phyloP scores from a whole-genome alignment of 1,284 basidiomycete species.

The Microstroma glucosiphilum region DNA sequence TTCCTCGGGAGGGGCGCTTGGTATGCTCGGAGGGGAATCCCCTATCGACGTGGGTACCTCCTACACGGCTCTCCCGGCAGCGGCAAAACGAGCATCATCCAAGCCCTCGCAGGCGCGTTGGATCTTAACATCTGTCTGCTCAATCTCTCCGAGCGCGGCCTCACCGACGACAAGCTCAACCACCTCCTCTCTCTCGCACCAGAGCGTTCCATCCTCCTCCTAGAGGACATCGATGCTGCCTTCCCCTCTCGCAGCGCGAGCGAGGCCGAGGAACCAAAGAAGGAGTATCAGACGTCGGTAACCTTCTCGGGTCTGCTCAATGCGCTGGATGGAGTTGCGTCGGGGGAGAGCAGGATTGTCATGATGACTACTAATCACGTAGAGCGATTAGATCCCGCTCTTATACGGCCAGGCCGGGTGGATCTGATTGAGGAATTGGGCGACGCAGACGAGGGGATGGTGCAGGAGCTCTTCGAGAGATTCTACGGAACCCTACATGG shows the following conservation, averaged over 20 bases:
- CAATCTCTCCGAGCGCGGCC: constrained; percentile 90
- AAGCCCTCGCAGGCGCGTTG: constrained; percentile 84
- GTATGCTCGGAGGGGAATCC: constrained; percentile 94
- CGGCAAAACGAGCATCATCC: constrained; percentile 97
- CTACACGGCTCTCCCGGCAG: constrained; percentile 94
- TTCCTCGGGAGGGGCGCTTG: constrained; percentile 81
- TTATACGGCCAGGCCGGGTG: constrained; percentile 89
- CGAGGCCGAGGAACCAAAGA: constrained; percentile 20
- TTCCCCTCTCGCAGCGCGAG: constrained; percentile 57
- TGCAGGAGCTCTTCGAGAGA: constrained; percentile 68
- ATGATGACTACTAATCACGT: constrained; percentile 99
- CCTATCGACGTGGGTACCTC: constrained; percentile 91
- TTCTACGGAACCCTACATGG: constrained; percentile 62
- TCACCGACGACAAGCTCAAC: constrained; percentile 93
- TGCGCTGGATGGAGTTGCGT: constrained; percentile 93
- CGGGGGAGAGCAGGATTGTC: constrained; percentile 82
- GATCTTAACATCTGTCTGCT: constrained; percentile 89
- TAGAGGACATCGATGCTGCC: constrained; percentile 97
- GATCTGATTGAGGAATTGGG: constrained; percentile 79
- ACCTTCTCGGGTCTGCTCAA: constrained; percentile 98
- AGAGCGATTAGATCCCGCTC: constrained; percentile 65
- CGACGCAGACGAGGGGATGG: constrained; percentile 79
- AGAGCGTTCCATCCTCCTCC: constrained; percentile 81
- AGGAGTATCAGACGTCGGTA: constrained; percentile 58
- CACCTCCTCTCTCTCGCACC: constrained; percentile 88